These are phyloP conservation scores for Picochlorum sp. DNA, from an alignment of 139 green algal species.

Conservation along the genomic window DNA sequence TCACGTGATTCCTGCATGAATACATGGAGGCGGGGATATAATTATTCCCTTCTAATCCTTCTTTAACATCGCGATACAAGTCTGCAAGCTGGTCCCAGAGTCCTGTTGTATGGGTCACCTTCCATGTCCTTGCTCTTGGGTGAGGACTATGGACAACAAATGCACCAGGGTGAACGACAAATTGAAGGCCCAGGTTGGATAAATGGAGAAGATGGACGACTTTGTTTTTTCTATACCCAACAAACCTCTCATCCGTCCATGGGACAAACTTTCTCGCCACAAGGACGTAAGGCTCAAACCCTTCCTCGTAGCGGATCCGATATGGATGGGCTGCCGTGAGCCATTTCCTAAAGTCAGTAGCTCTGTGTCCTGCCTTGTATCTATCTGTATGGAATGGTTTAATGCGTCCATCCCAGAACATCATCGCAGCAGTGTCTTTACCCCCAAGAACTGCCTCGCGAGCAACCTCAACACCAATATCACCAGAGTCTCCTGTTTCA, in stretches of 20 bases:
- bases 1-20: slow-evolving; percentile 21
- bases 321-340: slow-evolving; percentile 23
- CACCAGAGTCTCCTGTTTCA: slow-evolving; percentile 28
- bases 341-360: slow-evolving; percentile 37
- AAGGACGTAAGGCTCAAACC: slow-evolving; percentile 35
- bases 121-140: slow-evolving; percentile 34
- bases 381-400: slow-evolving; percentile 38
- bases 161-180: slow-evolving; percentile 38
- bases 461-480: slow-evolving; percentile 35
- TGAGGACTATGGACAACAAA: slow-evolving; percentile 46
- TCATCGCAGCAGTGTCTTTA: slow-evolving; percentile 25
- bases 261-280: slow-evolving; percentile 25
- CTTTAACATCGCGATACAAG: slow-evolving; percentile 27
- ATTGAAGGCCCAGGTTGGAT: slow-evolving; percentile 25
- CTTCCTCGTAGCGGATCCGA: slow-evolving; percentile 32
- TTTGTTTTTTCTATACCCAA: slow-evolving; percentile 42
- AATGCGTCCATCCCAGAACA: slow-evolving; percentile 34
- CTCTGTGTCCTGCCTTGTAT: slow-evolving; percentile 31
- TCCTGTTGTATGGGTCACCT: slow-evolving; percentile 34
- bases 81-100: slow-evolving; percentile 37
- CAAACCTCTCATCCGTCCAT: slow-evolving; percentile 39
- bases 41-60: slow-evolving; percentile 16
- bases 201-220: slow-evolving; percentile 40
- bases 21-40: slow-evolving; percentile 30
- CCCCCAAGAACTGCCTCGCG: slow-evolving; percentile 21